phyloP scores from a whole-genome alignment of 2,329 filamentous ascomycete species.

The Dactylonectria macrodidyma region DNA sequence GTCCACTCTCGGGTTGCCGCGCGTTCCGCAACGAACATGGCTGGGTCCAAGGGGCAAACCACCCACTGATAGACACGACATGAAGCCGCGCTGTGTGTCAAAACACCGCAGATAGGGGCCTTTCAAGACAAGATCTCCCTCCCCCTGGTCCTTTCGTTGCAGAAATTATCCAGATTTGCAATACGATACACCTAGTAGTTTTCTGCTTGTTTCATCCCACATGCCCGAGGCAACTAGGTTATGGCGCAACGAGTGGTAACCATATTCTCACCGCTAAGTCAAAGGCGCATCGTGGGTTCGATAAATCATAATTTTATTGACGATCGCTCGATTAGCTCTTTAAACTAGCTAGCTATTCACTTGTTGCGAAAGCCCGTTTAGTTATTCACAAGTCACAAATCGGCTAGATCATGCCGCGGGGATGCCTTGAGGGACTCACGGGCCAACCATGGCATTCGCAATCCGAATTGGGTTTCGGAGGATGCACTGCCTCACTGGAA shows the following conservation, averaged over 20 bases:
- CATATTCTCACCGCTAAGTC: background rate
- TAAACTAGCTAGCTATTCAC: background rate
- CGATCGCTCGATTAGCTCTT: background rate
- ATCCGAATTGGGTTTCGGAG: background rate
- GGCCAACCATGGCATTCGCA: background rate
- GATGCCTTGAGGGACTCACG: background rate
- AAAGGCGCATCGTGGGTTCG: background rate
- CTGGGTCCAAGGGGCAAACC: background rate
- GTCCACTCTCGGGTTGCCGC: background rate
- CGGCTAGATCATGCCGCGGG: background rate
- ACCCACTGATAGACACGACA: background rate
- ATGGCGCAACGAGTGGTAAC: background rate
- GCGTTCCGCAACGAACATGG: background rate
- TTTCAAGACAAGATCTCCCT: background rate
- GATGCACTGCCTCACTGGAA: background rate
- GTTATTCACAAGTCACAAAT: background rate
- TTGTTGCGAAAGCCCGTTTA: background rate
- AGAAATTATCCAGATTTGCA: background rate
- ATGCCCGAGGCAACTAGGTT: background rate
- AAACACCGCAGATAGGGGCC: background rate
- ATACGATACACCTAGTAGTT: background rate
- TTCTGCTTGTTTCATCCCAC: background rate
- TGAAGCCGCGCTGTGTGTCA: background rate
- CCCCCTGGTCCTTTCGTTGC: background rate
- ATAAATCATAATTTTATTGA: background rate